These are phyloP conservation scores for Hymenoscyphus salicellus DNA, from an alignment of 2,329 filamentous ascomycete species.

Conservation along the genomic window DNA sequence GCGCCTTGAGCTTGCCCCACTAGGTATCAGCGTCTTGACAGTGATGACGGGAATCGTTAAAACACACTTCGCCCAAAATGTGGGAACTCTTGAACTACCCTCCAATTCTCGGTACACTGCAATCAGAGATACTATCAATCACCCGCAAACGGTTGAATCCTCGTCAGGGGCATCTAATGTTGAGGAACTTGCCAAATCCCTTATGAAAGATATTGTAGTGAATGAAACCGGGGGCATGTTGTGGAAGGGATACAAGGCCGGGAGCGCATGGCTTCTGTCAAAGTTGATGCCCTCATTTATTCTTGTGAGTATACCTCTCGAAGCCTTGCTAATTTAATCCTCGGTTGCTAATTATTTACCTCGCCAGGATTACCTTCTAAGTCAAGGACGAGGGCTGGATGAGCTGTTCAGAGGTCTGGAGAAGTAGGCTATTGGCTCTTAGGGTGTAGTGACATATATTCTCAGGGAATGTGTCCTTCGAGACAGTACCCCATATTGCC, in stretches of 20 bases:
- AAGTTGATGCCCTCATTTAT: background rate
- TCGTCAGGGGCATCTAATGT: background rate
- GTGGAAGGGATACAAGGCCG: background rate
- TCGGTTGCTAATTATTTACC: background rate
- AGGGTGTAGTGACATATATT: background rate
- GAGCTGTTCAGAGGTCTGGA: background rate
- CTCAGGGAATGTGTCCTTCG: too few species aligned
- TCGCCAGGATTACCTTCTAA: background rate
- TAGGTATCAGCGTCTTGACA: conserved; percentile 17
- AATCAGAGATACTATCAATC: background rate
- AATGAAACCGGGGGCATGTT: background rate
- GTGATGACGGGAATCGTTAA: conserved; percentile 17
- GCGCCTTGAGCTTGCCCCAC: conserved; percentile 16
- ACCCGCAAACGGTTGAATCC: background rate
- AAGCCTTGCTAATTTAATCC: background rate
- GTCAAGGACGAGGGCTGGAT: background rate
- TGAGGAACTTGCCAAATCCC: background rate
- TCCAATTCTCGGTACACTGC: background rate
- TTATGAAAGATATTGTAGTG: background rate
- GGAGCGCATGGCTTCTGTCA: background rate
- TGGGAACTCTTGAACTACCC: background rate
- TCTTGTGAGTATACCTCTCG: background rate
- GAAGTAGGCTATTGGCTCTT: background rate
- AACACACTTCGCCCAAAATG: conserved; percentile 5
- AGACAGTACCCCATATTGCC: too few species aligned